Evolutionary conservation across 1,139 yeast species (phyloP).

Genomic region (Cylindricascospora bacillispora): DNA sequence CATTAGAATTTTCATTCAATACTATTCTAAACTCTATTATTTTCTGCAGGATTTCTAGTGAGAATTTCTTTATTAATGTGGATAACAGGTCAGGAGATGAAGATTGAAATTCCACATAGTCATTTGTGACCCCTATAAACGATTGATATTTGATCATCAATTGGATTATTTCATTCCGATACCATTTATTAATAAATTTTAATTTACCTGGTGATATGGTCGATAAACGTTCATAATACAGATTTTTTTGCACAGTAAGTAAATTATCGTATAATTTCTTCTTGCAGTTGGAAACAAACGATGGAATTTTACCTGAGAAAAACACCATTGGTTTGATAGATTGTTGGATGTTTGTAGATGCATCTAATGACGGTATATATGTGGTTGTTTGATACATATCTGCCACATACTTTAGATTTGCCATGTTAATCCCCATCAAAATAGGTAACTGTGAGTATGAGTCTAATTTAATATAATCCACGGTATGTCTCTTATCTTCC

Average conservation of each 20-base stretch:
- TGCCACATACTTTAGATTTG: constrained; percentile 8
- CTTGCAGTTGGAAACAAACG: constrained; percentile 12
- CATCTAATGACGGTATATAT: constrained; percentile 8
- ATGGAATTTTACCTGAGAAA: constrained; percentile 11
- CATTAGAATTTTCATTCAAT: constrained; percentile 4
- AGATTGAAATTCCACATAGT: constrained; percentile 16
- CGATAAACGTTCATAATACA: constrained; percentile 10
- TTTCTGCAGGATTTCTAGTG: constrained; percentile 18
- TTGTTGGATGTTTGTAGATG: constrained; percentile 1
- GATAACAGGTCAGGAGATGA: constrained; percentile 13
- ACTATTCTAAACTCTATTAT: constrained; percentile 17
- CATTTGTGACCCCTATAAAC: constrained; percentile 12
- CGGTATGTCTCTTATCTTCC: background rate
- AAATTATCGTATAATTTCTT: constrained; percentile 6
- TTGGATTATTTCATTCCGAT: constrained; percentile 8
- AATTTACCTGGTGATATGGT: constrained; percentile 17
- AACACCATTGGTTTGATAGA: constrained; percentile 7
- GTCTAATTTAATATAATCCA: constrained; percentile 4
- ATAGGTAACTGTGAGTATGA: constrained; percentile 5
- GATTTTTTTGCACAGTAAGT: constrained; percentile 6
- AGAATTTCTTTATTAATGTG: constrained; percentile 14
- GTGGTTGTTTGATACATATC: constrained; percentile 8
- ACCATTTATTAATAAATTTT: constrained; percentile 11
- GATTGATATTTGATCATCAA: constrained; percentile 21
- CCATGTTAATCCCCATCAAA: constrained; percentile 10